These are phyloP conservation scores for Alternaria incomplexa DNA, from an alignment of 2,329 filamentous ascomycete species.

Conservation along the genomic window DNA sequence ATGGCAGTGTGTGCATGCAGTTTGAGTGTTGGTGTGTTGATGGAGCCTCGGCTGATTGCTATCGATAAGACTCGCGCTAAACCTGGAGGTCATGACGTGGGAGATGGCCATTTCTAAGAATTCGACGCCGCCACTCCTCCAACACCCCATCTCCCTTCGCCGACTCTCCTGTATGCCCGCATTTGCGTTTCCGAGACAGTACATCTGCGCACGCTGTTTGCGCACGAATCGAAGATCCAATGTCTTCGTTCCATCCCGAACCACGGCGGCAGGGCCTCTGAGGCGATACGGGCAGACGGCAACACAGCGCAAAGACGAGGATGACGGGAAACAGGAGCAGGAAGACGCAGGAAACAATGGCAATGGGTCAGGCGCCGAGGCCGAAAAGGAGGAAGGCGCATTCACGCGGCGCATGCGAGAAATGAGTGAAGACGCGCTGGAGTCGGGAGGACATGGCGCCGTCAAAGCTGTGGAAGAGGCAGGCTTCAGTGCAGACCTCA, in stretches of 20 bases:
- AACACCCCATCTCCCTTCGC: slow-evolving; percentile 1
- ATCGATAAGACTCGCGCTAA: slow-evolving; percentile 16
- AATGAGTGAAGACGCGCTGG: slow-evolving; percentile 66
- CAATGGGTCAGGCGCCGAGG: not conserved
- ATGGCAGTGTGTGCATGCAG: not conserved
- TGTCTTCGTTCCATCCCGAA: slow-evolving; percentile 11
- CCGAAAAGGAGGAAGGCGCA: slow-evolving; percentile 54
- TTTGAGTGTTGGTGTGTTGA: not conserved
- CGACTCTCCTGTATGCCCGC: slow-evolving; percentile 37
- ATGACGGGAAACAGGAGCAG: slow-evolving; percentile 17
- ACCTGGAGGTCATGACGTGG: slow-evolving; percentile 18
- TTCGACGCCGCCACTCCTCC: not conserved
- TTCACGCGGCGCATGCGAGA: slow-evolving; percentile 64
- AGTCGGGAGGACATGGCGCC: slow-evolving; percentile 61
- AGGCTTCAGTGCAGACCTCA: slow-evolving; percentile 68
- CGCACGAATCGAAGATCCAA: slow-evolving; percentile 36
- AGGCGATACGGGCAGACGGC: slow-evolving; percentile 33
- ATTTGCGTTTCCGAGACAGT: slow-evolving; percentile 23
- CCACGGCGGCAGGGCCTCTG: slow-evolving; percentile 11
- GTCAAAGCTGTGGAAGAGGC: slow-evolving; percentile 65
- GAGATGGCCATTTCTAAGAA: not conserved
- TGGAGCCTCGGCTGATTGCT: not conserved
- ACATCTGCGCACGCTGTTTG: slow-evolving; percentile 50
- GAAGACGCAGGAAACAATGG: slow-evolving; percentile 12
- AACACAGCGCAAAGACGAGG: slow-evolving; percentile 18